Evolutionary conservation across 2,329 filamentous ascomycete species (phyloP).

Genomic region (Chaetomium sp.): DNA sequence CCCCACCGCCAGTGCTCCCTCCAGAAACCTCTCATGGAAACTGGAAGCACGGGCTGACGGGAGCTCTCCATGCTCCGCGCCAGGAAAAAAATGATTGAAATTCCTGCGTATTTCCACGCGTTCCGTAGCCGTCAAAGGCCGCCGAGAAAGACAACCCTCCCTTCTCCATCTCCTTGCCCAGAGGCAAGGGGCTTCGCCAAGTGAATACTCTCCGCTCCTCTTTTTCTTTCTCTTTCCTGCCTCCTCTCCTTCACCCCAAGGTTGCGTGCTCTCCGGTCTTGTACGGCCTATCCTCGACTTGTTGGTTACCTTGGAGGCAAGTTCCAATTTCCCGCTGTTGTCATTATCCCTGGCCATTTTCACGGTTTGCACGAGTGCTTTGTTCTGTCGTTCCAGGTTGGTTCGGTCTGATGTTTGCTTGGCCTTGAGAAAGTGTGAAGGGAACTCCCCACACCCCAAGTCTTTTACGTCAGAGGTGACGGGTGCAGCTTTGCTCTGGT

Average conservation of each 20-base stretch:
- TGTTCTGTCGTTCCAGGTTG: not conserved
- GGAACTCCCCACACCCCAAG: conserved; percentile 7
- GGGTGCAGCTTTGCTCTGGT: conserved; percentile 1
- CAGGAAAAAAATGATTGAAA: conserved; percentile 19
- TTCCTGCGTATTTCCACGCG: conserved; percentile 15
- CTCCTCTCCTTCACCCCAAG: not conserved
- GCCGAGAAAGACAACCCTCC: not conserved
- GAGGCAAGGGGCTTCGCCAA: not conserved
- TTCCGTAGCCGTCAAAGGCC: conserved; percentile 4
- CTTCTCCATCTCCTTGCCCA: not conserved
- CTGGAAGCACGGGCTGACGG: not conserved
- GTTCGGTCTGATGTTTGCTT: not conserved
- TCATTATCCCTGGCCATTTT: not conserved
- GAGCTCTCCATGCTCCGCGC: conserved; percentile 5
- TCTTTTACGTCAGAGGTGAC: conserved; percentile 17
- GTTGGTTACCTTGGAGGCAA: not conserved
- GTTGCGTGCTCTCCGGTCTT: too few relatives aligned
- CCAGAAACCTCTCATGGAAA: conserved; percentile 15
- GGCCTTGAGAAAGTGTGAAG: not conserved
- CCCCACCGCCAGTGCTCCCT: conserved; percentile 16
- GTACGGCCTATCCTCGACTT: too few relatives aligned
- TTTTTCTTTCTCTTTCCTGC: not conserved
- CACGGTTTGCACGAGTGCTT: not conserved
- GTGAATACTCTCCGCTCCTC: not conserved
- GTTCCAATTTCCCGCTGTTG: not conserved